These are phyloP conservation scores for Vigna trinervia DNA, from an alignment of 306 rosid species.

Conservation along the genomic window DNA sequence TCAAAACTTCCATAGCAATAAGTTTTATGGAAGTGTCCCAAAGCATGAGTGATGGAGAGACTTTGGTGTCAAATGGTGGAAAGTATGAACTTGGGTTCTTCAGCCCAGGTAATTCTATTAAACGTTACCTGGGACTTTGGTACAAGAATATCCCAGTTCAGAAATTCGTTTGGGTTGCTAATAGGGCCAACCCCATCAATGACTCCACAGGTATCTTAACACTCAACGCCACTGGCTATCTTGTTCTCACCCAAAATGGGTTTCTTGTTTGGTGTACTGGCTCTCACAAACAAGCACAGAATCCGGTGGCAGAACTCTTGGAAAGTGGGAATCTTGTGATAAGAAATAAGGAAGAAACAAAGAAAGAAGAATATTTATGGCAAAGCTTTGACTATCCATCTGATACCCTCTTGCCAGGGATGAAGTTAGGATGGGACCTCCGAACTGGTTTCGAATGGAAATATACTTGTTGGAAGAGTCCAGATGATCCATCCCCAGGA, in stretches of 20 bases:
- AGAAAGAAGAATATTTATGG: slow-evolving; percentile 39
- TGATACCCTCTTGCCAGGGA: slow-evolving; percentile 14
- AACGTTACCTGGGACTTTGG: not conserved
- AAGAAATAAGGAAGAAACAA: slow-evolving; percentile 33
- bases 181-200: slow-evolving; percentile 29
- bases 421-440: slow-evolving; percentile 43
- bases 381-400: slow-evolving; percentile 45
- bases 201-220: slow-evolving; percentile 1
- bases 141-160: not conserved
- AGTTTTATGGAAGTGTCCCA: slow-evolving; percentile 40
- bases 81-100: not conserved
- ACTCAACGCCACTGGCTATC: slow-evolving; percentile 14
- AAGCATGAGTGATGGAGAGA: slow-evolving; percentile 20
- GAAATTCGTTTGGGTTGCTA: slow-evolving; percentile 38
- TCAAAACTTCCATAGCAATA: slow-evolving; percentile 25
- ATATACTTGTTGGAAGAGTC: slow-evolving; percentile 41
- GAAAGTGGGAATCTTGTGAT: slow-evolving; percentile 49
- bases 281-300: slow-evolving; percentile 16
- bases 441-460: not conserved
- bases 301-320: slow-evolving; percentile 34
- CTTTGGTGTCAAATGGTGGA: slow-evolving; percentile 37
- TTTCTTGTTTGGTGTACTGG: slow-evolving; percentile 21
- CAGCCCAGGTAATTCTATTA: not conserved
- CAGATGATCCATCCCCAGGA: slow-evolving; percentile 40
- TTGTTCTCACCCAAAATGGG: slow-evolving; percentile 29